Evolutionary conservation across 768 basidiomycete species (phyloP).

Genomic region (Agrocybe pediades): DNA sequence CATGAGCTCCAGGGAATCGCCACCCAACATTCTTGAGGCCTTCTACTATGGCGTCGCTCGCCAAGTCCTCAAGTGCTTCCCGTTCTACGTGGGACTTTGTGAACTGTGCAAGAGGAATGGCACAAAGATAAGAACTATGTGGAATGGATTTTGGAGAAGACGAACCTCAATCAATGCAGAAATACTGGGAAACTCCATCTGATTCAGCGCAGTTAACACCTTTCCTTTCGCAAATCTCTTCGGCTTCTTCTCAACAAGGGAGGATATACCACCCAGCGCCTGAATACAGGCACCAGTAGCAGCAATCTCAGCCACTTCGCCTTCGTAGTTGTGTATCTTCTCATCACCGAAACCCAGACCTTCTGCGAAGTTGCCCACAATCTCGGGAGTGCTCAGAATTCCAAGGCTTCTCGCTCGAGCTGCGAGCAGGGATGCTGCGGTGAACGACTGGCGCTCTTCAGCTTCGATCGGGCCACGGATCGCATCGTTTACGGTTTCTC

Average conservation of each 20-base stretch:
- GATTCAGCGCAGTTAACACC: neutral
- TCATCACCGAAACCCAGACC: slow-evolving; percentile 2
- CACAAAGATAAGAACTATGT: neutral
- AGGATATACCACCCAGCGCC: neutral
- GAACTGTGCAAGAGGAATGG: neutral
- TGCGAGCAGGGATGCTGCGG: neutral
- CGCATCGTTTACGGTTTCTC: neutral
- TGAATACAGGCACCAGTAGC: slow-evolving; percentile 1
- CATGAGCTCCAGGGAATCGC: neutral
- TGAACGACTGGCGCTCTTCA: slow-evolving; percentile 12
- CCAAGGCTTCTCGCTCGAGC: neutral
- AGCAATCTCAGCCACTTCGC: slow-evolving; percentile 1
- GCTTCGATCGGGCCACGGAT: neutral
- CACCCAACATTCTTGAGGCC: neutral
- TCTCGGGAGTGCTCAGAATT: neutral
- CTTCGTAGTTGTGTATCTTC: neutral
- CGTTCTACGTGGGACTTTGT: neutral
- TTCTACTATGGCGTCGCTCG: neutral
- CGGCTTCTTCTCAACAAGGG: neutral
- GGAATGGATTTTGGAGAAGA: neutral
- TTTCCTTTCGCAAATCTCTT: neutral
- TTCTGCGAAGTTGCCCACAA: slow-evolving; percentile 1
- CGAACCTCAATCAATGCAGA: neutral
- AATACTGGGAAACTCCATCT: neutral
- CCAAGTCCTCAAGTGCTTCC: neutral